Evolutionary conservation across 305 asterid genomes (phyloP), one percentile per base, ranked within the genome.

Genomic region (Solanum hybrid): DNA sequence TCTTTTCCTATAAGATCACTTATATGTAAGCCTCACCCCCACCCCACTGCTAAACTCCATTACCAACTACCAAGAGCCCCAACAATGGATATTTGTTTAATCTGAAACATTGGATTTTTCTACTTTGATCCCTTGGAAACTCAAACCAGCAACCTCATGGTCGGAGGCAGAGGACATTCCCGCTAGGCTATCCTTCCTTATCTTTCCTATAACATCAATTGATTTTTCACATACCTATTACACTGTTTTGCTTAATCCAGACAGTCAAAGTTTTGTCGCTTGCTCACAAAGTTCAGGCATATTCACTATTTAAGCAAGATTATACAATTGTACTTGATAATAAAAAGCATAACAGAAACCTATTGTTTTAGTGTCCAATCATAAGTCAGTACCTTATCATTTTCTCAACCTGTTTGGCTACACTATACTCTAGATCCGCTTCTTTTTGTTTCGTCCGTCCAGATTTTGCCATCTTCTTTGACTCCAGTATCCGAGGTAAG

Each of bases 361-460:
- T 51, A 20, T 75, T 26, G 13, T 31, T 88, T 85, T 76, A 72
- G 78, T 36, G 72, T 73, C 72, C 80, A 64, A 88, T 72, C 88
- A 38, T 60, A 79, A 87, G 87, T 81, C 91, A 91, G 86, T 98
- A 98, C 99, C 99, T 98, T 94, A 98, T 94, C 99, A 98, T 98
- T 96, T 95, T 96, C 95, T 97, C 99, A 89, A 98, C 99, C 97
- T 98, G 99, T 98, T 98, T 98, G 38, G 99, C 99, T 90, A 98
- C 95, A 91, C 98, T 98, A 91, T 98, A 98, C 94, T 98, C 99
- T 91, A 98, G 93, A 93, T 98, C 99, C 88, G 99, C 99, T 94
- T 98, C 99, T 91, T 96, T 98, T 91, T 98, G 99, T 92, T 95
- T 98, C 38, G 98, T 92, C 82, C 98, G 94, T 86, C 99, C 99